Evolutionary conservation across 805 yeast species (phyloP), one percentile per base, ranked within the genome.

Genomic region (Candida germanica): DNA sequence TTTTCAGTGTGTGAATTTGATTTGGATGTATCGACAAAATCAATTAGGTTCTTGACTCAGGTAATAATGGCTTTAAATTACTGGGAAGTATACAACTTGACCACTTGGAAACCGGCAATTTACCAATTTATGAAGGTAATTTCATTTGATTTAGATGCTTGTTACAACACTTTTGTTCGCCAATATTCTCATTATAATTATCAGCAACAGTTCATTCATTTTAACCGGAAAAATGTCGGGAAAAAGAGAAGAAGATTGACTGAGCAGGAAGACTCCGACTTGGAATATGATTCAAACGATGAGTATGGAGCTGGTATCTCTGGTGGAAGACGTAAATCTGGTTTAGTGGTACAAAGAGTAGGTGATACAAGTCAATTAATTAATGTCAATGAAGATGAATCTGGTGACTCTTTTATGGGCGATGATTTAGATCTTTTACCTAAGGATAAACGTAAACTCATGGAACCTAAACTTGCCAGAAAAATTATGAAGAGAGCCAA

Each of bases 11-110:
- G 53, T 28, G 50, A 51, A 42, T 43, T 47, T 29, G 47, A 50
- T 26, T 50, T 66, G 26, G 61, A 51, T 9, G 42, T 67, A 13
- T 53, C 71, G 6, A 53, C 71, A 1, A 44, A 41, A 26, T 49
- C 67, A 3, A 62, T 66, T 19, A 44, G 69, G 24, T 65, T 63
- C 38, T 51, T 68, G 37, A 65, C 72, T 14, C 49, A 52, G 10
- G 50, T 65, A 1, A 40, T 67, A 13, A 61, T 63, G 68, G 46
- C 46, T 26, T 47, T 64, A 28, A 67, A 67, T 42, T 68, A 68
- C 48, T 68, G 73, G 73, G 72, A 68, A 43, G 42, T 68, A 16
- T 66, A 65, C 48, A 66, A 64, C 33, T 48, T 68, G 25, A 51
- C 67, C 12, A 49, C 53, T 13, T 62, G 69, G 67, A 64, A 66